Base-by-base conservation (phyloP, 345 rosid genomes). In the Pseudoturritis turrita region DNA sequence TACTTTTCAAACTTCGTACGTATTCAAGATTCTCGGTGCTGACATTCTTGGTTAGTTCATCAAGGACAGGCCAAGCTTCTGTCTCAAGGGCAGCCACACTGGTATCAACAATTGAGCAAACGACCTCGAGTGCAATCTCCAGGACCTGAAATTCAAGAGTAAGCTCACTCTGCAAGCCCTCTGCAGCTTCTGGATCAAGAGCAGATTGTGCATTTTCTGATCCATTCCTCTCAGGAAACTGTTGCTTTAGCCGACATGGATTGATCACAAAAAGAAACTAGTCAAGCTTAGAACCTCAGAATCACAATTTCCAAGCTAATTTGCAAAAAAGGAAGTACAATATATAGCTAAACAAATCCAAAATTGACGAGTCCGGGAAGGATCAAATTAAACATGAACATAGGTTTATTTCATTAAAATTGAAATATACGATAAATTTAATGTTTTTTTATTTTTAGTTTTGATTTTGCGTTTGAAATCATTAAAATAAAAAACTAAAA, bases 61-160 rank as follows among this genome's bases (percentile, higher is more conserved):
- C 97, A 77, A 89, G 78, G 10, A 89, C 81, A 37, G 97, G 97
- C 77, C 91, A 94, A 19, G 99, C 96, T 68, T 88, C 89, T 62
- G 73, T 83, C 84, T 89, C 97, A 40, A 91, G 88, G 3, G 87
- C 82, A 19, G 81, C 89, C 49, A 89, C 99, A 33, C 72, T 79
- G 28, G 79, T 75, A 68, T 87, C 97, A 80, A 91, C 76, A 79
- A 58, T 81, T 3, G 89, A 79, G 55, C 96, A 95, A 53, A 89
- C 93, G 36, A 83, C 81, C 80, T 95, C 97, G 2, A 95, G 79
- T 22, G 99, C 99, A 62, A 89, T 87, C 87, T 95, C 99, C 45
- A 95, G 87, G 71, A 95, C 96, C 78, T 89, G 96, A 82, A 95
- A 87, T 78, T 91, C 99, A 60, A 95, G 91, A 12, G 96, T 96